Evolutionary conservation across 164 flowering plant species (phyloP).

Genomic region (Vitis cinerea): DNA sequence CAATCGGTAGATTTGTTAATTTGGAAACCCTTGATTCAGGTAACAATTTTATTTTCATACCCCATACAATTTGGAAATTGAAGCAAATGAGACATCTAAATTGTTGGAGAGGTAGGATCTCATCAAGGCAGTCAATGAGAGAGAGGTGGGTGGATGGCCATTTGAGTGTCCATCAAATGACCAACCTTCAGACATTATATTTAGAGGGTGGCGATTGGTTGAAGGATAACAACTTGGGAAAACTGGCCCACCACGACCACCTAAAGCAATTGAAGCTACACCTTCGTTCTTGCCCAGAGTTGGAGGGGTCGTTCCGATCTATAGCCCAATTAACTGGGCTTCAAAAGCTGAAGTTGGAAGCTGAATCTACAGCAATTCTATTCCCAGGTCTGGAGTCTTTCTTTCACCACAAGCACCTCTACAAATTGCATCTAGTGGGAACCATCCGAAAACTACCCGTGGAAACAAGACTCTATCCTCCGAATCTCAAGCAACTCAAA

Average conservation of each 20-base stretch:
- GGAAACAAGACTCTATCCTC: background rate
- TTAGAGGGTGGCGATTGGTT: background rate
- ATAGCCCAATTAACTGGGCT: background rate
- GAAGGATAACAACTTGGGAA: background rate
- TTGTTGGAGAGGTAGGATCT: background rate
- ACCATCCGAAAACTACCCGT: background rate
- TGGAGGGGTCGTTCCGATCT: background rate
- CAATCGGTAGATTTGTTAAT: background rate
- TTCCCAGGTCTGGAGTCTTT: too few species aligned
- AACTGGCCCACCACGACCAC: background rate
- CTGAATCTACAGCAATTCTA: too few species aligned
- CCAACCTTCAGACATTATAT: background rate
- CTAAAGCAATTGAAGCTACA: background rate
- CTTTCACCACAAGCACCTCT: background rate
- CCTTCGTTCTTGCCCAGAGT: too few species aligned
- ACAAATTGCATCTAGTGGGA: background rate
- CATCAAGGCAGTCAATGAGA: too few species aligned
- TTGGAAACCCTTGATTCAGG: background rate
- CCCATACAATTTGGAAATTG: background rate
- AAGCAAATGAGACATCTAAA: background rate
- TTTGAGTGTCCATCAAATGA: background rate
- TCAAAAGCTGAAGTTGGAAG: background rate
- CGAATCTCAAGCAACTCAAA: background rate
- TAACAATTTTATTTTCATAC: too few species aligned
- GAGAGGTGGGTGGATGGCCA: background rate